Base-by-base conservation (phyloP, 2,329 filamentous ascomycete species). In the Waltergamsia citrina region DNA sequence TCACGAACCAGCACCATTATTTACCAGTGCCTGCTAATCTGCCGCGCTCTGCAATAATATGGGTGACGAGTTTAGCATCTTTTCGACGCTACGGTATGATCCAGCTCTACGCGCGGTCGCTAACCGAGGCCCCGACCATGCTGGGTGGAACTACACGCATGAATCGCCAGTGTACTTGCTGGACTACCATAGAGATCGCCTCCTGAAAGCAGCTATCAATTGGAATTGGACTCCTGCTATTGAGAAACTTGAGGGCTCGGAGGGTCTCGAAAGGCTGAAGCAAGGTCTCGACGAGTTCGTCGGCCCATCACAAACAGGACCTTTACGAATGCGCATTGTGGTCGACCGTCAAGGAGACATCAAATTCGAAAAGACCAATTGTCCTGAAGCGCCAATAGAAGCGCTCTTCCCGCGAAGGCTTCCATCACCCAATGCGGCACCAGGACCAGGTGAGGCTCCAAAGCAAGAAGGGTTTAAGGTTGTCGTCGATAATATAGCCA, bases 131-230 rank as follows among this genome's bases (percentile, higher is more conserved):
- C 50, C 63, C 21, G 39, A 46, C 21, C 49, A 65, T 39, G 54
- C 63, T 26, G 71, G 64, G 14, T 79, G 67, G 60, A 78, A 77
- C 47, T 65, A 61, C 44, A 42, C 48, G 18, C 57, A 63, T 18
- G 49, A 60, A 6, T 83, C 76, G 7, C 72, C 79, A 0, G 78
- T 85, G 45, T 93, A 93, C 55, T 85, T 93, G 69, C 70, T 92
- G 12, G 67, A 77, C 38, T 79, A 80, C 44, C 87, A 94, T 53
- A 74, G 77, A 29, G 81, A 88, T 51, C 80, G 87, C 34, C 71
- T 94, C 51, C 64, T 86, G n/a, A 69, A 62, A 37, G 76, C 74
- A 11, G 74, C 75, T 5, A 53, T 47, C 5, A 51, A 78, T 43
- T 81, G 73, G 62, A 48, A 56, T 6, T 81, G 74, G 74, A 44